Evolutionary conservation across 2,329 filamentous ascomycete genomes (phyloP).

Genomic region (Penicillium sp.): DNA sequence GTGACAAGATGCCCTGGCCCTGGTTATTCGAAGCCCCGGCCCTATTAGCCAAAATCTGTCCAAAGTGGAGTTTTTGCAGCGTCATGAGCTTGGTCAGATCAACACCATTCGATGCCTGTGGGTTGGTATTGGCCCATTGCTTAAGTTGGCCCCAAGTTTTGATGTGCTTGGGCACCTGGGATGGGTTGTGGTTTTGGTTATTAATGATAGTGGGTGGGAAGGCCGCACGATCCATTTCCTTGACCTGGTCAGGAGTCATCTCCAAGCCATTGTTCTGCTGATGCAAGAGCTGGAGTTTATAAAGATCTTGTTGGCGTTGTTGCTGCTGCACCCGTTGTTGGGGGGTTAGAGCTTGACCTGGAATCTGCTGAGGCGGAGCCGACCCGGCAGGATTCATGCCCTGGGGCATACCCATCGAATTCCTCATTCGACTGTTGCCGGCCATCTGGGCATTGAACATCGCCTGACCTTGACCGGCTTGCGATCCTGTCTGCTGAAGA

Average conservation of each 20-base stretch:
- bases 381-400: slow-evolving; percentile 29
- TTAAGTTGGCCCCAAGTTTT: slow-evolving; percentile 60
- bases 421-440: slow-evolving; percentile 33
- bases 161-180: slow-evolving; percentile 50
- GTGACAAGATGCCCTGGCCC: slow-evolving; percentile 13
- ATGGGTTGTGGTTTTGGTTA: slow-evolving; percentile 24
- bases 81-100: slow-evolving; percentile 42
- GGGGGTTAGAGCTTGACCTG: slow-evolving; percentile 31
- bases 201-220: slow-evolving; percentile 39
- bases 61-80: slow-evolving; percentile 47
- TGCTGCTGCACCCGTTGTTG: slow-evolving; percentile 34
- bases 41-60: slow-evolving; percentile 34
- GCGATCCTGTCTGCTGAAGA: slow-evolving; percentile 32
- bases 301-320: slow-evolving; percentile 33
- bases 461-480: slow-evolving; percentile 33
- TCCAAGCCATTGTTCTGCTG: slow-evolving; percentile 34
- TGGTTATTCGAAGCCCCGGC: slow-evolving; percentile 29
- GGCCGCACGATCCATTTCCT: slow-evolving; percentile 43
- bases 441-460: slow-evolving; percentile 34
- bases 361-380: slow-evolving; percentile 32
- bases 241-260: slow-evolving; percentile 43
- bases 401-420: slow-evolving; percentile 36
- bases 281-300: slow-evolving; percentile 34
- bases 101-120: slow-evolving; percentile 41
- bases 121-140: slow-evolving; percentile 51